Base-by-base conservation (phyloP, 2,329 filamentous ascomycete genomes). In the Hypoxylon sp. region DNA sequence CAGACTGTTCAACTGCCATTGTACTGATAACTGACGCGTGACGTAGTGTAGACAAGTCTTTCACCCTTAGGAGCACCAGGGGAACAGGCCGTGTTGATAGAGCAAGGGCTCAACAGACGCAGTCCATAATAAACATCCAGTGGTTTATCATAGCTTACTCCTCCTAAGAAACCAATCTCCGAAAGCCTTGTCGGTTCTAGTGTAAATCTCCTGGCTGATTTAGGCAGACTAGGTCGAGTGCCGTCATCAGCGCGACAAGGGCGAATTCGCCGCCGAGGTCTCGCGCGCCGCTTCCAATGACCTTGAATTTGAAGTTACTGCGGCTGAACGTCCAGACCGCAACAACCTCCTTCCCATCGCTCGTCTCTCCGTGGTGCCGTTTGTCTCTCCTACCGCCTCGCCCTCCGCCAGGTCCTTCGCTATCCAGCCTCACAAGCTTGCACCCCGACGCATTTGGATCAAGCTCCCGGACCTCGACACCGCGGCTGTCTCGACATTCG, bases 301-400 rank as follows among this genome's bases (percentile, higher is more conserved):
- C 61, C n/a, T 51, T 42, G 50, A 70, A 64, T 50, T 55, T 61
- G 32, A 69, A 54, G 11, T 42, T 12, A 36, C 63, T 68, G 30
- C 46, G 53, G 38, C 59, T 60, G 26, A 42, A 16, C 3, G 61
- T 36, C 57, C 64, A 64, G 33, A 70, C 57, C 9, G 65, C 70
- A n/a, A 70, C 62, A n/a, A 70, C 59, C 38, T 71, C 70, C 38
- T 62, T 66, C 2, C 51, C 63, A 24, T 71, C 68, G n/a, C 36
- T 40, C 4, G 36, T 11, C 36, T 40, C 36, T 40, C 36, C 36
- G 61, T 64, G 22, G 6, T 46, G 61, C 57, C 53, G 20, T 24
- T 14, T 45, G 20, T 4, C 44, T 36, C 36, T 36, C 9, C 54
- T 48, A 6, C 52, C 42, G n/a, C 56, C n/a, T 4, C 28, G 18